Conservation (phyloP, 805 yeast genomes). For the Saturnispora silvae region DNA sequence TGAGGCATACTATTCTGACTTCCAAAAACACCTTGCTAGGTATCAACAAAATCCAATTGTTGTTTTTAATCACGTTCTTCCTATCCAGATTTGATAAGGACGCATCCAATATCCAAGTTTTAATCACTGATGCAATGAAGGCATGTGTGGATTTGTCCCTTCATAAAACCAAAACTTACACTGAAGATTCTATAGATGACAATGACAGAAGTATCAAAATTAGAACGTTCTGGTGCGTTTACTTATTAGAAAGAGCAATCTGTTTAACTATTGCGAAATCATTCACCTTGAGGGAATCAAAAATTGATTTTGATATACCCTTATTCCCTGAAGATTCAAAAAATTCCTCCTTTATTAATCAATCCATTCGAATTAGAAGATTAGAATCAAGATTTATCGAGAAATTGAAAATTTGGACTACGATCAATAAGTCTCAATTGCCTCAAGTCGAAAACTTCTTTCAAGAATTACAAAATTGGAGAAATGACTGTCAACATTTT, state of each 20-base stretch:
- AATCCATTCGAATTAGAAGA: slow-evolving; percentile 44
- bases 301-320: slow-evolving; percentile 39
- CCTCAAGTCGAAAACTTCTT: slow-evolving; percentile 42
- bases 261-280: slow-evolving; percentile 53
- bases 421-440: slow-evolving; percentile 29
- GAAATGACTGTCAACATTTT: slow-evolving; percentile 39
- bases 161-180: slow-evolving; percentile 29
- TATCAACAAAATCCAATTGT: slow-evolving; percentile 40
- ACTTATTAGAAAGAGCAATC: slow-evolving; percentile 50
- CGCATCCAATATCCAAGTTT: slow-evolving; percentile 41
- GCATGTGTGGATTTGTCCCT: slow-evolving; percentile 30
- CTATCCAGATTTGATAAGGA: slow-evolving; percentile 54
- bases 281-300: slow-evolving; percentile 40
- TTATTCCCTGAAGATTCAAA: slow-evolving; percentile 32
- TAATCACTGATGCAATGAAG: slow-evolving; percentile 42
- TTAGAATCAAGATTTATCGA: slow-evolving; percentile 53
- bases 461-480: slow-evolving; percentile 45
- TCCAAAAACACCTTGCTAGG: slow-evolving; percentile 28
- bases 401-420: slow-evolving; percentile 32
- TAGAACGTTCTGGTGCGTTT: slow-evolving; percentile 56
- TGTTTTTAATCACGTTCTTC: slow-evolving; percentile 42
- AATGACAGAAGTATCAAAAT: slow-evolving; percentile 29
- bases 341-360: slow-evolving; percentile 39
- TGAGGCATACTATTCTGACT: slow-evolving; percentile 43
- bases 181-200: slow-evolving; percentile 18